A percentile compares a stretch with the other conserved stretches of the same genome.
phyloP scores from a whole-genome alignment of 176 grass and related monocot genomes.

The Aegilops bicornis region DNA sequence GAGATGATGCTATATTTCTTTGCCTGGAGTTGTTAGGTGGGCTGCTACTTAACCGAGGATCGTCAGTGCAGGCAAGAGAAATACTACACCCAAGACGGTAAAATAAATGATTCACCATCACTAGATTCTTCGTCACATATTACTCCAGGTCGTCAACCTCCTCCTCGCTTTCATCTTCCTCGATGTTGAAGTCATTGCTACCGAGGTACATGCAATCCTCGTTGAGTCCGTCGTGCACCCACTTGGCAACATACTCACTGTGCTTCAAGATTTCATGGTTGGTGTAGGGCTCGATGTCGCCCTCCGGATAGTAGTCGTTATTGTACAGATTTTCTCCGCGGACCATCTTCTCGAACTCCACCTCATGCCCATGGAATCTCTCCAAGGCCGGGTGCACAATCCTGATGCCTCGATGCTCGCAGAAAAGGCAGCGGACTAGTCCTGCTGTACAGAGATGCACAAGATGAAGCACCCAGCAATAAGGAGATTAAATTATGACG shows the following conservation, averaged over 20 bases:
- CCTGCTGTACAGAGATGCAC: background rate
- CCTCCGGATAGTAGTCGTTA: background rate
- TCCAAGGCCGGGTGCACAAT: background rate
- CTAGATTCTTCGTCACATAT: background rate
- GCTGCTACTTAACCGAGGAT: too few relatives aligned
- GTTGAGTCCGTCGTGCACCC: background rate
- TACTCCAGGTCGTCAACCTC: background rate
- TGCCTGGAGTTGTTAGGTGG: too few relatives aligned
- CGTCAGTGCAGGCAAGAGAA: too few relatives aligned
- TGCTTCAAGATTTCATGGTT: background rate
- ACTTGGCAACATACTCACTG: background rate
- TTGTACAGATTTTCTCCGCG: background rate
- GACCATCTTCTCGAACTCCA: background rate
- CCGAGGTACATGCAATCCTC: conserved; percentile 1
- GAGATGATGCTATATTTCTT: too few relatives aligned
- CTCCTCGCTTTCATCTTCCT: background rate
- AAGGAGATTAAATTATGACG: too few relatives aligned
- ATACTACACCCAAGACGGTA: too few relatives aligned
- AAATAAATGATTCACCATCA: background rate
- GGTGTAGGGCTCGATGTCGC: background rate
- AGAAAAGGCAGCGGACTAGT: background rate
- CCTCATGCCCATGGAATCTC: background rate
- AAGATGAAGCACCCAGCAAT: too few relatives aligned
- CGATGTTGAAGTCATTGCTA: background rate
- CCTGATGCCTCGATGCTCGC: background rate